Base-by-base conservation (phyloP, 1,284 basidiomycete genomes). In the Austroboletus niveus region DNA sequence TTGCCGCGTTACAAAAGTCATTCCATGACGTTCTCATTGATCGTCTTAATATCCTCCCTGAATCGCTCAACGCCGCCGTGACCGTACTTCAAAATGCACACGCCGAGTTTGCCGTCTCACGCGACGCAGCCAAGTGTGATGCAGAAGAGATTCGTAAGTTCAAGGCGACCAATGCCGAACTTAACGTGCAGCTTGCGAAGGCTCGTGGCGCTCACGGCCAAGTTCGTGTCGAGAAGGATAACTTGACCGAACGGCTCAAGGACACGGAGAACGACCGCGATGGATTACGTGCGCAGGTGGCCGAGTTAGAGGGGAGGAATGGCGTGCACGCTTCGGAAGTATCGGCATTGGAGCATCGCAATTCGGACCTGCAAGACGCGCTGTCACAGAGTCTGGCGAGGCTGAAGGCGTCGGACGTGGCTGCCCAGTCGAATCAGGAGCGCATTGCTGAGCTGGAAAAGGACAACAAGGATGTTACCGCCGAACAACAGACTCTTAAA, bases 201-300 rank as follows among this genome's bases (percentile, higher is more conserved):
- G 86, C 88, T 41, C 84, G 88, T 45, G 80, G 81, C 17, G 81
- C 81, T 15, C 85, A 89, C 60, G 87, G 87, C 5, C 84, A 87
- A 63, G 78, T 86, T 10, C 82, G 86, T n/a, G 87, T 87, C 20
- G 89, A 92, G 73, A 90, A 90, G 70, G 89, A 90, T 50, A 72
- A 80, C 43, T 65, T 89, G 34, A 69, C 61, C 36, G 85, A 89
- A 56, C 85, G 84, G 55, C 68, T 88, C 27, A 69, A 65, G 34
- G 70, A 72, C n/a, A 72, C 74, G 1, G 88, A 91, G 61, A 72
- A 64, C 20, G 88, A 91, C 51, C 79, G 85, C 14, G 84, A 89
- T 17, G 69, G 70, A 8, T 64, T 88, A 45, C 77, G 77, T 36
- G 57, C 60, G 10, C 79, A 83, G 56, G 63, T 84, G 10, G 81